These are phyloP conservation scores for Lagenidium giganteum DNA, from an alignment of 352 stramenopile genomes.

Conservation along the genomic window DNA sequence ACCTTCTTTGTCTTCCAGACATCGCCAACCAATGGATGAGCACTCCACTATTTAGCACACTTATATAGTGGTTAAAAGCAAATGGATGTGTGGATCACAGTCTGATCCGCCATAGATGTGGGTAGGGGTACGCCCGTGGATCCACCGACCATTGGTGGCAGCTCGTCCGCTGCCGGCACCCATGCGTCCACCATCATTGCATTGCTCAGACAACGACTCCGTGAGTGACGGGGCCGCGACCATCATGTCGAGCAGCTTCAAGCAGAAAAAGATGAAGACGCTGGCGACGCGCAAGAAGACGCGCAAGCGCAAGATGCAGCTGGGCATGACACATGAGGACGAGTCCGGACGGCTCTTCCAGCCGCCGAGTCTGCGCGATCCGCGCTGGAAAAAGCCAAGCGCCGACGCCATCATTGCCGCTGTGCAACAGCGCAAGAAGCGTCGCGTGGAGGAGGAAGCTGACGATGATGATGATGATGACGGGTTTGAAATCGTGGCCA, in stretches of 20 bases:
- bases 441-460: conserved; percentile 17
- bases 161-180: too few species aligned
- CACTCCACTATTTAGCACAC: too few species aligned
- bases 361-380: conserved; percentile 59
- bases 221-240: not conserved
- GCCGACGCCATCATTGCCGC: conserved; percentile 33
- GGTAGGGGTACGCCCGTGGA: too few species aligned
- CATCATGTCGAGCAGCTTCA: conserved; percentile 79
- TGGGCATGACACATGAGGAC: conserved; percentile 57
- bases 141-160: too few species aligned
- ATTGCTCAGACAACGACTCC: too few species aligned
- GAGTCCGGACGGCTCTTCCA: conserved; percentile 67
- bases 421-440: conserved; percentile 32
- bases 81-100: too few species aligned
- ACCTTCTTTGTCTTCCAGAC: too few species aligned
- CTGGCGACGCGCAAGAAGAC: conserved; percentile 76
- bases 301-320: conserved; percentile 60
- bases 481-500: conserved; percentile 7
- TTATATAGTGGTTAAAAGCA: too few species aligned
- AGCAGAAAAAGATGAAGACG: conserved; percentile 83
- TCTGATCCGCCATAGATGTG: too few species aligned
- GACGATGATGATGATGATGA: conserved; percentile 14
- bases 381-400: conserved; percentile 69
- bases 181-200: too few species aligned
- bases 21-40: too few species aligned